These are phyloP conservation scores for Beauveria rudraprayagi DNA, from an alignment of 2,329 filamentous ascomycete genomes.

Conservation along the genomic window DNA sequence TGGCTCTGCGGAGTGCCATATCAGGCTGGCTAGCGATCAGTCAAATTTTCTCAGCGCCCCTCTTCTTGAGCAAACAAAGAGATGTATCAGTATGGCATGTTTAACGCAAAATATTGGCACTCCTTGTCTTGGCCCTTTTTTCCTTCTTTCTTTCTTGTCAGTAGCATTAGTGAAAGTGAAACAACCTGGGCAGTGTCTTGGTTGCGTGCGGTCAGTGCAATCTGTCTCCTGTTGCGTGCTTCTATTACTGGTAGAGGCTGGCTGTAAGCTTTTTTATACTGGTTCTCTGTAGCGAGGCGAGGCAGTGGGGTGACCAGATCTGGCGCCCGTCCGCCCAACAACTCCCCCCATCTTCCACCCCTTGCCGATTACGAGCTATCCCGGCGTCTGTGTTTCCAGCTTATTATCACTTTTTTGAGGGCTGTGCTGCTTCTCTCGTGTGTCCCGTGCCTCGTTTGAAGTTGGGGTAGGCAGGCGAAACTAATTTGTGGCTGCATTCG, in stretches of 20 bases:
- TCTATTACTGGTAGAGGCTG: no score
- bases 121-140: no score
- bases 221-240: no score
- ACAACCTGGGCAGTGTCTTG: background rate
- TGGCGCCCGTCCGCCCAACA: background rate
- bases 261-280: background rate
- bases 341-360: background rate
- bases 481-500: background rate
- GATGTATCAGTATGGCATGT: no score
- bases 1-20: no score
- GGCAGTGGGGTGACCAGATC: background rate
- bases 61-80: no score
- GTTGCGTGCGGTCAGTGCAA: background rate
- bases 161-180: background rate
- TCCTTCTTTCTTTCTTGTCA: background rate
- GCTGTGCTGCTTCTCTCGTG: background rate
- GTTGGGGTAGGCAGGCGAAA: background rate
- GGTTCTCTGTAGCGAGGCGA: background rate
- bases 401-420: background rate
- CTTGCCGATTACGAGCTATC: background rate
- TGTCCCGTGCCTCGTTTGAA: background rate
- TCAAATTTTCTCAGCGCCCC: no score
- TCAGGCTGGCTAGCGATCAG: no score
- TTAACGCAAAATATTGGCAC: no score
- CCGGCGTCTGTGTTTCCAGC: background rate